Base-by-base conservation (phyloP, 129 eudicot genomes). In the Centella asiatica region DNA sequence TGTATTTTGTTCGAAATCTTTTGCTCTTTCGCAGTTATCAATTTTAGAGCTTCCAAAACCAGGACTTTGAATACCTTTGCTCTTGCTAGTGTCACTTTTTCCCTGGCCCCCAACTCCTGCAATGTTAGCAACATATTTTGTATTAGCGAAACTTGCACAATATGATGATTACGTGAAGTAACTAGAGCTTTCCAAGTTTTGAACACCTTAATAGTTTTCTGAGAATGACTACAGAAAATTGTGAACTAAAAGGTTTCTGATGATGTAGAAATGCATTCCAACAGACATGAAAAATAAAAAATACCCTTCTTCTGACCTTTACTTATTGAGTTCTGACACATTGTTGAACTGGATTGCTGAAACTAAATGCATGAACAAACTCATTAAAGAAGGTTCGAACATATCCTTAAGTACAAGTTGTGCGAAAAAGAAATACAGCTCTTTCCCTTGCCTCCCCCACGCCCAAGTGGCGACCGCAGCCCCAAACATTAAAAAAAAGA, bases 281-380 rank as follows among this genome's bases (percentile, higher is more conserved):
- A 13, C 22, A 2, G n/a, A 17, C 4, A 27, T 55, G 39, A n/a
- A 39, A 29, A 2, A 34, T 17, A 13, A 6, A 29, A 11, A 39
- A 27, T 55, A 55, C 20, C 53, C 26, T 62, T 62, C 52, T 44
- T 62, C 33, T 63, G 49, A 66, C 53, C 82, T 73, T 76, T 72
- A 76, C 72, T 70, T 47, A 51, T 69, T 66, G 74, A 52, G 44
- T 63, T 48, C n/a, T n/a, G 61, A 19, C 58, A 48, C 44, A 25
- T 70, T 36, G 64, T 68, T 44, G 49, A 51, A 17, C 79, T 61
- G 44, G 64, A 80, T 57, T 61, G 71, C 52, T 70, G 74, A 60
- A 69, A 57, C 39, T 46, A 59, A n/a, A 12, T 65, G 25, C 34
- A 12, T 36, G 42, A 36, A 36, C 42, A 36, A 34, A 66, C 28